Evolutionary conservation across 2,329 filamentous ascomycete genomes (phyloP).

Genomic region (Alternaria sp.): DNA sequence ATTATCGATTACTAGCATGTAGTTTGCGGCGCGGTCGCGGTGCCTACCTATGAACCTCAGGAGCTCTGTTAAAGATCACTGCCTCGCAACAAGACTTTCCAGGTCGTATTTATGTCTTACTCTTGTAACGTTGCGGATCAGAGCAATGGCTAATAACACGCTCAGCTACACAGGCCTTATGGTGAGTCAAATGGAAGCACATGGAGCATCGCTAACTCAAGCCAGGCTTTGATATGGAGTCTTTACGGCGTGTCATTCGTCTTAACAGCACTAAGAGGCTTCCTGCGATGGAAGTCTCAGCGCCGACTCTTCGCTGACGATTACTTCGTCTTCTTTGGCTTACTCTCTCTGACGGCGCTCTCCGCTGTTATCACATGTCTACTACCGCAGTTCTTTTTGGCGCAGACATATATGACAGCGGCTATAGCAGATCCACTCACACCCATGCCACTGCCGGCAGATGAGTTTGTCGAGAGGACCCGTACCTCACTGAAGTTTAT

Average conservation of each 20-base stretch:
- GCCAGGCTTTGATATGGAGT: background rate
- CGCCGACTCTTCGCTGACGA: background rate
- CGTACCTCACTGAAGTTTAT: conserved; percentile 6
- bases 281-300: background rate
- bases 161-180: no score
- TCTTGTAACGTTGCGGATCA: no score
- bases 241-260: background rate
- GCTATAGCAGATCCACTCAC: background rate
- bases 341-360: background rate
- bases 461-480: background rate
- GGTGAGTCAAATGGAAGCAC: no score
- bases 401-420: conserved; percentile 1
- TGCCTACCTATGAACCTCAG: no score
- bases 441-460: background rate
- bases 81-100: no score
- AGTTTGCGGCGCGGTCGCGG: no score
- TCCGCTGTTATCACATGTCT: background rate
- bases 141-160: no score
- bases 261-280: background rate
- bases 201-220: no score
- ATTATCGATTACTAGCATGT: no score
- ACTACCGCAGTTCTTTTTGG: conserved; percentile 8
- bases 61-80: no score
- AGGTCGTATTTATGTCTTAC: no score
- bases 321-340: background rate